Evolutionary conservation across 1,139 yeast species (phyloP), one percentile per base, ranked within the genome.

Genomic region (Nakaseomyces uthaithaninus): DNA sequence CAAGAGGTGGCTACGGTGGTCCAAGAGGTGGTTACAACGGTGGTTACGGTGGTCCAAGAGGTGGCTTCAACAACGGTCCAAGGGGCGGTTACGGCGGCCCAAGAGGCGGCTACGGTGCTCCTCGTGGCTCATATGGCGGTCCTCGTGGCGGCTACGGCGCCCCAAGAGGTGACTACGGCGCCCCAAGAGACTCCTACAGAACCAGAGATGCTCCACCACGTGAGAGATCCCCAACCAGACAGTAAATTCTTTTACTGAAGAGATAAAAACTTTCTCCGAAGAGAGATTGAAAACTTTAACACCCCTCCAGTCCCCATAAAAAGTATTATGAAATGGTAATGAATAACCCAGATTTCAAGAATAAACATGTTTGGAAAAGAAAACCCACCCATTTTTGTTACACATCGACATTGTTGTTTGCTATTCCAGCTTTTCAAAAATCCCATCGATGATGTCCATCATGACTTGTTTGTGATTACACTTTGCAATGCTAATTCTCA

Each of bases 141-240:
- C 51, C 54, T 43, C 50, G 60, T 43, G 56, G 57, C 25, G 56
- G 51, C 8, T 53, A 47, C 34, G 59, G 62, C 33, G 53, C 47
- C 25, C 53, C 55, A 47, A 52, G 62, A 45, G 60, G 56, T 37
- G 55, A 48, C 33, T 53, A 53, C 41, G 53, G 57, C 45, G 53
- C 54, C 38, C 62, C 53, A 47, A 55, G 63, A 47, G 62, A 56
- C 39, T 55, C 57, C 16, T 56, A 59, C 49, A 54, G 61, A 52
- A 53, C 59, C 25, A 55, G 62, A 60, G 71, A 67, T 50, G 68
- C 69, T 43, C 65, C 33, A 9, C 33, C 64, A 48, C 72, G 79
- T 64, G 79, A 74, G 57, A 73, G 80, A 68, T 72, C 77, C 42
- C 78, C 77, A 62, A 67, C 73, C 46, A 72, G 77, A 67, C 69